A percentile compares a stretch with the other conserved stretches of the same genome.
phyloP scores from a whole-genome alignment of 2,329 filamentous ascomycete species.

The Arthroderma uncinatum region DNA sequence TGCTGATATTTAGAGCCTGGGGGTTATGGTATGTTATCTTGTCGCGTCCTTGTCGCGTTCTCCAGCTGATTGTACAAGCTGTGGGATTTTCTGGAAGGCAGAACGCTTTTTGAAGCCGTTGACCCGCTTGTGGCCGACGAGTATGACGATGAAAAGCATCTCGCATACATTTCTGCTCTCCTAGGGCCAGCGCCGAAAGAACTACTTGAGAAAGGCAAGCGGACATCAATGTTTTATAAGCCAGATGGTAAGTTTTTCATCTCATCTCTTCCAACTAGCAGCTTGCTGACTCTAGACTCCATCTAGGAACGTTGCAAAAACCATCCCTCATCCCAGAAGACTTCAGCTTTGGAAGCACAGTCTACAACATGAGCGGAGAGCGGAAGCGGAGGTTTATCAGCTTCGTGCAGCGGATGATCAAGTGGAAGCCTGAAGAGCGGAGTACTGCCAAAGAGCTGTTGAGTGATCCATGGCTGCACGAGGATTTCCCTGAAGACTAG shows the following conservation, averaged over 20 bases:
- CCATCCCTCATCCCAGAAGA: constrained; percentile 10
- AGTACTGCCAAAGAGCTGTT: constrained; percentile 25
- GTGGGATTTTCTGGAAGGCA: constrained; percentile 25
- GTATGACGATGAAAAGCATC: constrained; percentile 17
- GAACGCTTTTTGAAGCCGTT: constrained; percentile 22
- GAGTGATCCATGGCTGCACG: constrained; percentile 19
- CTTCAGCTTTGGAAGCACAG: constrained; percentile 9
- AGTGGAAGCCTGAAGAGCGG: constrained; percentile 26
- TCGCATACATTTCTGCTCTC: constrained; percentile 14
- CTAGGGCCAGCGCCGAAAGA: constrained; percentile 13
- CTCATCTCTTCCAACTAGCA: constrained; percentile 5
- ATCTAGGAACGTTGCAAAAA: constrained; percentile 17
- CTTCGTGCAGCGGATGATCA: constrained; percentile 25
- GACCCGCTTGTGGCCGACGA: constrained; percentile 13
- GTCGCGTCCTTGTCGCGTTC: constrained; percentile 7
- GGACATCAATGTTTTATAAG: constrained; percentile 15
- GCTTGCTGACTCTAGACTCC: constrained; percentile 15
- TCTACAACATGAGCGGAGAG: constrained; percentile 17
- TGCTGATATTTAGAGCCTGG: constrained; percentile 31
- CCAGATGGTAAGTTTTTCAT: constrained; percentile 20
- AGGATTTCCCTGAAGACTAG: constrained; percentile 3
- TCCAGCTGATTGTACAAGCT: constrained; percentile 17
- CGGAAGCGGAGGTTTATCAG: constrained; percentile 25
- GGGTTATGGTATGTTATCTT: constrained; percentile 23
- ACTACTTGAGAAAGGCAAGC: constrained; percentile 9